Evolutionary conservation across 208 protist species (phyloP).

Genomic region (Leishmania major): DNA sequence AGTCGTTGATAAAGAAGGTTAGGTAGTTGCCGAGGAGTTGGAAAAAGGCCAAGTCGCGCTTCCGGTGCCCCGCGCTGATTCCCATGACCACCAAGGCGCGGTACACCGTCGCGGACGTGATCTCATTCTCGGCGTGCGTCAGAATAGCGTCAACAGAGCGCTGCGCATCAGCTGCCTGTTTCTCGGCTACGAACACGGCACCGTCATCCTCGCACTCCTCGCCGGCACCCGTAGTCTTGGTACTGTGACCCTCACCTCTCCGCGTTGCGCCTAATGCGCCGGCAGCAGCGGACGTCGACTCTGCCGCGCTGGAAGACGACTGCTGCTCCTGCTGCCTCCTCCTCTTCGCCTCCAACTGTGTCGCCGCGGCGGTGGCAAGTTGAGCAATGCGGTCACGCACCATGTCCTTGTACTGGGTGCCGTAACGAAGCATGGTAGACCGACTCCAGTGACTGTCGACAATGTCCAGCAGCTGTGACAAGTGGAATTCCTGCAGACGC

Average conservation of each 20-base stretch:
- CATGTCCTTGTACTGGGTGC: constrained; percentile 53
- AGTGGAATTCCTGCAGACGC: constrained; percentile 48
- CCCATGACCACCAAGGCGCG: constrained; percentile 71
- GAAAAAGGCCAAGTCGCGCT: constrained; percentile 80
- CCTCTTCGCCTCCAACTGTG: constrained; percentile 13
- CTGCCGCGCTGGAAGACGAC: neutral
- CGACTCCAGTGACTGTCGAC: constrained; percentile 63
- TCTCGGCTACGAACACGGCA: constrained; percentile 18
- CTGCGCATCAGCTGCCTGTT: constrained; percentile 10
- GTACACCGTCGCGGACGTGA: constrained; percentile 45
- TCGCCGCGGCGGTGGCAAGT: constrained; percentile 44
- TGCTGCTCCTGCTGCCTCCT: constrained; percentile 8
- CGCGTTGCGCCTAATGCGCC: neutral
- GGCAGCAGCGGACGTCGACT: neutral
- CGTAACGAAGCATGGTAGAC: constrained; percentile 77
- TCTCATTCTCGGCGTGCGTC: constrained; percentile 40
- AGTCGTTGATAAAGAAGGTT: constrained; percentile 63
- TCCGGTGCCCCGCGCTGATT: constrained; percentile 67
- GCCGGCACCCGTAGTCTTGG: neutral
- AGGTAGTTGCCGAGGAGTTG: constrained; percentile 66
- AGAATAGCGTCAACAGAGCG: constrained; percentile 41
- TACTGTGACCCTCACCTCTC: neutral
- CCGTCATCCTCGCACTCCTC: constrained; percentile 11
- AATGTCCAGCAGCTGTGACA: constrained; percentile 66
- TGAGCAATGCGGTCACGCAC: constrained; percentile 71